These are phyloP conservation scores for Kondoa subrosea DNA, from an alignment of 768 basidiomycete species.

Conservation along the genomic window DNA sequence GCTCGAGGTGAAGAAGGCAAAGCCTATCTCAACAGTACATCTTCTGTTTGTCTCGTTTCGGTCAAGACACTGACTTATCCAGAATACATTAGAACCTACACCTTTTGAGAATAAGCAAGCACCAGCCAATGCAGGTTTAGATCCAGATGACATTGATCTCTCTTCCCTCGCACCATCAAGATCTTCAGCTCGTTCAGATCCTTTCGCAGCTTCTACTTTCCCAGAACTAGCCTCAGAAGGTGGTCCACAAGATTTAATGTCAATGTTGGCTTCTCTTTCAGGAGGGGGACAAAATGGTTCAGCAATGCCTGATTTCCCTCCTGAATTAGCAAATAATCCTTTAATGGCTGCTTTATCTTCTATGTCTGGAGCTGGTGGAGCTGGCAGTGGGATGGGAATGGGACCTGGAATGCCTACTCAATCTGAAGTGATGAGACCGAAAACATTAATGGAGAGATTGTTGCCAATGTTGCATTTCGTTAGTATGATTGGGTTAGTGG, in stretches of 20 bases:
- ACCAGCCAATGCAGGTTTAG: not conserved
- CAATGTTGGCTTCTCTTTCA: not conserved
- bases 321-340: slow-evolving; percentile 7
- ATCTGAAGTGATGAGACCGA: slow-evolving; percentile 11
- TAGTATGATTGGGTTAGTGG: slow-evolving; percentile 25
- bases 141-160: slow-evolving; percentile 1
- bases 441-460: slow-evolving; percentile 23
- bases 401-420: not conserved
- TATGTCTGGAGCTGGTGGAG: not conserved
- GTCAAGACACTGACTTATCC: not conserved
- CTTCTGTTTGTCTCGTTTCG: not conserved
- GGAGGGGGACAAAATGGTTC: not conserved
- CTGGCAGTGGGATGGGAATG: not conserved
- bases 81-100: not conserved
- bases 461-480: slow-evolving; percentile 26
- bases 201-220: not conserved
- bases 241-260: slow-evolving; percentile 1
- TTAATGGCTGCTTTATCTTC: slow-evolving; percentile 1
- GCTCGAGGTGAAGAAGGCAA: slow-evolving; percentile 7
- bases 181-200: not conserved
- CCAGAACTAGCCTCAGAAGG: not conserved
- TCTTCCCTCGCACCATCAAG: not conserved
- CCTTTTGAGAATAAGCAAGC: not conserved
- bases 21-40: not conserved
- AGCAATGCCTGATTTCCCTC: not conserved